These are phyloP conservation scores for Carex kokanica DNA, from an alignment of 176 grass and related monocot genomes.

Conservation along the genomic window DNA sequence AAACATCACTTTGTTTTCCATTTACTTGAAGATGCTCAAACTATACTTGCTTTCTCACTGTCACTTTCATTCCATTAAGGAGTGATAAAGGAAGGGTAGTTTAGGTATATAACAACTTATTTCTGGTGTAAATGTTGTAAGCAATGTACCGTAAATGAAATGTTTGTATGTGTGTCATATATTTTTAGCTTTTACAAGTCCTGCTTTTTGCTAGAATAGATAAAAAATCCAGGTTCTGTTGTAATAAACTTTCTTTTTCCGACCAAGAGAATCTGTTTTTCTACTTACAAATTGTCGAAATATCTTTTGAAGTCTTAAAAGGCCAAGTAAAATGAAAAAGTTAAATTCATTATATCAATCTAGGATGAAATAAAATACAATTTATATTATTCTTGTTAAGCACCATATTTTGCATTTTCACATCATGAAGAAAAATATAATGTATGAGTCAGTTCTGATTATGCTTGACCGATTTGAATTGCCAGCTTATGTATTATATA, in stretches of 20 bases:
- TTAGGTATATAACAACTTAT: background rate
- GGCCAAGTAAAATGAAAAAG: background rate
- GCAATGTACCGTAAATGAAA: background rate
- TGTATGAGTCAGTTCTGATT: background rate
- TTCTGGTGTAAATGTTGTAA: background rate
- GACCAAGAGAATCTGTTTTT: background rate
- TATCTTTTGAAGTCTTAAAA: background rate
- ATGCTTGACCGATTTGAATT: background rate
- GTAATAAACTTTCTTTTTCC: background rate
- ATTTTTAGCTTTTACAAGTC: background rate
- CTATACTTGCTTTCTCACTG: background rate
- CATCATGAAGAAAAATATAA: background rate
- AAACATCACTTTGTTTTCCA: background rate
- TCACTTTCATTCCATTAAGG: background rate
- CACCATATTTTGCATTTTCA: background rate
- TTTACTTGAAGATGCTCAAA: background rate
- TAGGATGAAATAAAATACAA: background rate
- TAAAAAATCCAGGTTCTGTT: background rate
- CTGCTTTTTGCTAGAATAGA: background rate
- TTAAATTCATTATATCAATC: background rate
- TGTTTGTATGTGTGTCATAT: background rate
- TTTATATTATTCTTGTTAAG: background rate
- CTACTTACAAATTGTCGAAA: background rate
- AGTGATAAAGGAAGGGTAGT: background rate
- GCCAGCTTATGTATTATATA: slow-evolving; percentile 3